These are phyloP conservation scores for Colletotrichum australisinense DNA, from an alignment of 2,329 filamentous ascomycete genomes.

Conservation along the genomic window DNA sequence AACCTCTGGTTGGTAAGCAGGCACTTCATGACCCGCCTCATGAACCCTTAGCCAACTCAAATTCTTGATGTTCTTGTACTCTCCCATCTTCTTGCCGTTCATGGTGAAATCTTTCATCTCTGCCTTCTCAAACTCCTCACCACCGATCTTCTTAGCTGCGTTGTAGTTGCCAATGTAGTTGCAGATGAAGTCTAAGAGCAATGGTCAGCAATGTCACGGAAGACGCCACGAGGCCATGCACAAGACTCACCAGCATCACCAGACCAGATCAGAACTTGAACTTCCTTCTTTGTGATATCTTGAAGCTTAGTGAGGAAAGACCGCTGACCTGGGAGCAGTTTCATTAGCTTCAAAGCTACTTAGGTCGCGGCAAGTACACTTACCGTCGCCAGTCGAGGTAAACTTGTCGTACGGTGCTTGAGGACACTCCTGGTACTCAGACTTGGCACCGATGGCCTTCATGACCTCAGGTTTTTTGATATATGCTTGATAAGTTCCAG, in stretches of 20 bases:
- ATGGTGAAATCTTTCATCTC: conserved; percentile 54
- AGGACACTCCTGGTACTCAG: conserved; percentile 54
- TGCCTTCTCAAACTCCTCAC: conserved; percentile 52
- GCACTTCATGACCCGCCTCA: conserved; percentile 54
- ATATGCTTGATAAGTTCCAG: conserved; percentile 54
- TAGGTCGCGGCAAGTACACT: conserved; percentile 11
- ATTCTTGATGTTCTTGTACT: conserved; percentile 62
- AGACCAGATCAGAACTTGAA: conserved; percentile 64
- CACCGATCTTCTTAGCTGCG: conserved; percentile 42
- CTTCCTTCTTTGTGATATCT: conserved; percentile 57
- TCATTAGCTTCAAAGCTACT: background rate
- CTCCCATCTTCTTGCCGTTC: conserved; percentile 56
- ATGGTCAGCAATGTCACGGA: background rate
- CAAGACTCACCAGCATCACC: conserved; percentile 58
- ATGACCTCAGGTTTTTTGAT: conserved; percentile 49
- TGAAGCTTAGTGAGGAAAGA: conserved; percentile 57
- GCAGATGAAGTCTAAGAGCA: conserved; percentile 61
- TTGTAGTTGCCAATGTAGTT: conserved; percentile 64
- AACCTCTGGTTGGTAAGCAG: conserved; percentile 37
- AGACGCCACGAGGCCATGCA: background rate
- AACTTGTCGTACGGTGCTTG: conserved; percentile 51
- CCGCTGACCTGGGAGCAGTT: conserved; percentile 47
- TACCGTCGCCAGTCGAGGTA: conserved; percentile 51
- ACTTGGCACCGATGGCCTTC: conserved; percentile 57
- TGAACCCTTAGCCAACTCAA: conserved; percentile 61